Evolutionary conservation across 208 protist genomes (phyloP).

Genomic region (Crithidia mellificae): DNA sequence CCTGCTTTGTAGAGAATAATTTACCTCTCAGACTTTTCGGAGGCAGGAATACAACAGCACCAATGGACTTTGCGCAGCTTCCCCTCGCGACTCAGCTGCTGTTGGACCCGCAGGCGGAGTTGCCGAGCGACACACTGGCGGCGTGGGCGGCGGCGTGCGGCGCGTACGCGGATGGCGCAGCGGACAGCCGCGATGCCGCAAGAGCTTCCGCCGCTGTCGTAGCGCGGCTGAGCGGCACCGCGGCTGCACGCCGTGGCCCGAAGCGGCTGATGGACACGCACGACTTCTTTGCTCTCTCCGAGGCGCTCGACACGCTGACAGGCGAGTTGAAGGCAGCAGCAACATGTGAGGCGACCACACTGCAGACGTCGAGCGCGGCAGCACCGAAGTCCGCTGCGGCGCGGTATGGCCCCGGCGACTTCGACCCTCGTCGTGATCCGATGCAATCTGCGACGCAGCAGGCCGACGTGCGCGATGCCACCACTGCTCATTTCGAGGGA

Average conservation of each 20-base stretch:
- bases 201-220: background rate
- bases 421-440: constrained; percentile 26
- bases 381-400: background rate
- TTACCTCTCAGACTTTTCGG: no score
- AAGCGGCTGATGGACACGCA: constrained; percentile 32
- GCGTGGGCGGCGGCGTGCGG: constrained; percentile 14
- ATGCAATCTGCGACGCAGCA: constrained; percentile 12
- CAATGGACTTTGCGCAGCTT: constrained; percentile 2
- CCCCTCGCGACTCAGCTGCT: constrained; percentile 24
- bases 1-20: no score
- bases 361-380: no score
- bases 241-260: constrained; percentile 1
- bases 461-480: constrained; percentile 4
- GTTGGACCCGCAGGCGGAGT: constrained; percentile 6
- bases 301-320: constrained; percentile 48
- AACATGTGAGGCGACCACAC: no score
- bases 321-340: constrained; percentile 21
- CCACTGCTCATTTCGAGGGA: constrained; percentile 10
- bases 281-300: constrained; percentile 58
- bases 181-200: background rate
- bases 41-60: no score
- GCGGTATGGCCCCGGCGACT: constrained; percentile 17
- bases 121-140: background rate
- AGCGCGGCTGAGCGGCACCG: background rate
- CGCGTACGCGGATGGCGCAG: background rate